A percentile compares a stretch with the other conserved stretches of the same genome.
phyloP scores from a whole-genome alignment of 2,329 filamentous ascomycete species.

The Ceratocystis smalleyi region DNA sequence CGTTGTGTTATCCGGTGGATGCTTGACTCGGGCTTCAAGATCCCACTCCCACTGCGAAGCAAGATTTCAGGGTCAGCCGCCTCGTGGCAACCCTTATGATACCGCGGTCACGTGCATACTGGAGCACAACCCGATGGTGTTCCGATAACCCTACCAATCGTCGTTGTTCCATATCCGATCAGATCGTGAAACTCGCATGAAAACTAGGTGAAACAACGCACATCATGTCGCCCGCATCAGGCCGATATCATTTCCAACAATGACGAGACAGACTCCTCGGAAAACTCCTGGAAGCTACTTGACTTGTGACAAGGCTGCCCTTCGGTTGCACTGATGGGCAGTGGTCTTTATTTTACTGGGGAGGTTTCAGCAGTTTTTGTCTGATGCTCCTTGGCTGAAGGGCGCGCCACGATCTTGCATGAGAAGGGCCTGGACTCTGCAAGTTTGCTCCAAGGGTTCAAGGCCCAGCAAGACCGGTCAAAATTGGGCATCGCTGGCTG shows the following conservation, averaged over 20 bases:
- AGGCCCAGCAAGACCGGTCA: too few species aligned
- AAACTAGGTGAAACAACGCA: not conserved
- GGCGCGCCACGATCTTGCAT: not conserved
- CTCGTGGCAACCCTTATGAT: not conserved
- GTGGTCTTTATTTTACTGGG: not conserved
- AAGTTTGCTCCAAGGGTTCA: too few species aligned
- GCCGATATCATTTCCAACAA: not conserved
- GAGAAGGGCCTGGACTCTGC: too few species aligned
- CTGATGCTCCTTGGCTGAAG: not conserved
- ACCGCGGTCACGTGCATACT: not conserved
- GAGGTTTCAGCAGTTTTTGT: not conserved
- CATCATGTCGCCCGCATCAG: not conserved
- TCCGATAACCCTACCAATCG: not conserved
- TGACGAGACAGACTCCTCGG: not conserved
- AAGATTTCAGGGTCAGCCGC: not conserved
- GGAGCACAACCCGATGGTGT: not conserved
- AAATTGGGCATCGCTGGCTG: too few species aligned
- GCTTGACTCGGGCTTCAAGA: not conserved
- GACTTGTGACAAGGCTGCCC: not conserved
- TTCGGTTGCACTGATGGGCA: not conserved
- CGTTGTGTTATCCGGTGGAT: not conserved
- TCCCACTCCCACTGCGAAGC: not conserved
- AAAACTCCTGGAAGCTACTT: not conserved
- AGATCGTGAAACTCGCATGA: not conserved
- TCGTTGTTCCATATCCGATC: not conserved